Evolutionary conservation across 1,139 yeast genomes (phyloP).

Genomic region (Suhomyces terraborum): DNA sequence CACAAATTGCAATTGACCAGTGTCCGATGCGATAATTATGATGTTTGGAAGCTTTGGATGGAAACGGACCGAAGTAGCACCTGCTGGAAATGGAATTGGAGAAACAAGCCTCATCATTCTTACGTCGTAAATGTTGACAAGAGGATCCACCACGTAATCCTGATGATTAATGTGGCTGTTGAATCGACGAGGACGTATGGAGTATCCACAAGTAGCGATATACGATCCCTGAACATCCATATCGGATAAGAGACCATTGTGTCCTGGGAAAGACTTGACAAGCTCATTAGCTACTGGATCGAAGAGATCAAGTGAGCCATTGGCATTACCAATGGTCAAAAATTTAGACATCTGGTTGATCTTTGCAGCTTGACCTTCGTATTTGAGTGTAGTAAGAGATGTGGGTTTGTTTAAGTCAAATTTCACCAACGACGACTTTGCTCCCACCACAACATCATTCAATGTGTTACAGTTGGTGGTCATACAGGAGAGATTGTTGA

Average conservation of each 20-base stretch:
- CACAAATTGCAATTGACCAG: conserved; percentile 83
- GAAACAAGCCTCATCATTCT: conserved; percentile 72
- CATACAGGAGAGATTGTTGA: conserved; percentile 39
- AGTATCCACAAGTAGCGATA: conserved; percentile 80
- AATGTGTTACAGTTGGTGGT: conserved; percentile 36
- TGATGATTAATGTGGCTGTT: conserved; percentile 14
- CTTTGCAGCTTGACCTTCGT: conserved; percentile 37
- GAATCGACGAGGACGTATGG: conserved; percentile 49
- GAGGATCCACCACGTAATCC: conserved; percentile 61
- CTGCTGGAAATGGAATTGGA: conserved; percentile 87
- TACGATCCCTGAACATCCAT: conserved; percentile 77
- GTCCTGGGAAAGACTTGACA: conserved; percentile 67
- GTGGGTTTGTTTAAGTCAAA: conserved; percentile 64
- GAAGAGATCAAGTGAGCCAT: conserved; percentile 75
- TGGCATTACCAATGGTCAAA: conserved; percentile 63
- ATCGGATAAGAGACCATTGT: conserved; percentile 74
- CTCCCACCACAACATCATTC: conserved; percentile 43
- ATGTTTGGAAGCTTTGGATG: conserved; percentile 88
- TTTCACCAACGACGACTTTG: conserved; percentile 45
- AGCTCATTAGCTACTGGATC: conserved; percentile 63
- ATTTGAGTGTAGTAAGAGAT: conserved; percentile 21
- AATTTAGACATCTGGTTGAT: conserved; percentile 40
- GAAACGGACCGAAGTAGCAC: conserved; percentile 80
- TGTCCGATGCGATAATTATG: conserved; percentile 68
- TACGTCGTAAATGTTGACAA: conserved; percentile 81